Conservation (phyloP, 495 filamentous ascomycete species). For the Tuber brumale region DNA sequence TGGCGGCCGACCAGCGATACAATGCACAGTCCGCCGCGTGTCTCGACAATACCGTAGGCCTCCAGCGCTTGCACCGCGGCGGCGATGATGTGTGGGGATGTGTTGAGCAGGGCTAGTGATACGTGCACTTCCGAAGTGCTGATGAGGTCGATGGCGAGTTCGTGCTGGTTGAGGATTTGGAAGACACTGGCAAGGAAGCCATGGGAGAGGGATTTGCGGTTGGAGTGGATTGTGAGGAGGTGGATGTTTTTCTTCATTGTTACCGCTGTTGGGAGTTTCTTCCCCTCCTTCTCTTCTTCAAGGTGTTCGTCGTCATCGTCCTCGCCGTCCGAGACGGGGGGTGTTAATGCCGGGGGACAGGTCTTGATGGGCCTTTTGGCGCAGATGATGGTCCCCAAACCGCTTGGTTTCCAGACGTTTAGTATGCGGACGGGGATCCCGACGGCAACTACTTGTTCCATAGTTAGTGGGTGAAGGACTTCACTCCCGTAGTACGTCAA, state of each 20-base stretch:
- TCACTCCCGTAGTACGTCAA: constrained; percentile 70
- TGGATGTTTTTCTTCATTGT: constrained; percentile 91
- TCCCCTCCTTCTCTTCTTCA: neutral
- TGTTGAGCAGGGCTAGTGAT: constrained; percentile 83
- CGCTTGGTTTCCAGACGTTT: constrained; percentile 88
- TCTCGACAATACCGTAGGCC: constrained; percentile 74
- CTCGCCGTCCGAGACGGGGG: constrained; percentile 1
- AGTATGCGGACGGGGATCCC: constrained; percentile 80
- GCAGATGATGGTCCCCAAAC: constrained; percentile 76
- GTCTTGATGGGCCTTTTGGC: constrained; percentile 2
- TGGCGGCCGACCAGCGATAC: constrained; percentile 84
- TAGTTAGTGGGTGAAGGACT: constrained; percentile 74
- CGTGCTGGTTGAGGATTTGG: constrained; percentile 68
- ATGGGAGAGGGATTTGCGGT: constrained; percentile 78
- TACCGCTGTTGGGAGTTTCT: constrained; percentile 67
- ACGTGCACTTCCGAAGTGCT: constrained; percentile 92
- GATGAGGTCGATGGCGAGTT: constrained; percentile 83
- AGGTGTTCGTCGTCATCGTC: neutral
- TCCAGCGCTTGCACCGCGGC: constrained; percentile 61
- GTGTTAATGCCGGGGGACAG: neutral
- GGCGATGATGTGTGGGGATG: constrained; percentile 49
- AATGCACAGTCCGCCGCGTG: constrained; percentile 82
- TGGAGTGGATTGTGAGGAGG: constrained; percentile 91
- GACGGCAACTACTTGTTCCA: constrained; percentile 91
- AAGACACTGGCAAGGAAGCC: constrained; percentile 91